These are phyloP conservation scores for Reticulascus tulasneorum DNA, from an alignment of 2,329 filamentous ascomycete genomes.

Conservation along the genomic window DNA sequence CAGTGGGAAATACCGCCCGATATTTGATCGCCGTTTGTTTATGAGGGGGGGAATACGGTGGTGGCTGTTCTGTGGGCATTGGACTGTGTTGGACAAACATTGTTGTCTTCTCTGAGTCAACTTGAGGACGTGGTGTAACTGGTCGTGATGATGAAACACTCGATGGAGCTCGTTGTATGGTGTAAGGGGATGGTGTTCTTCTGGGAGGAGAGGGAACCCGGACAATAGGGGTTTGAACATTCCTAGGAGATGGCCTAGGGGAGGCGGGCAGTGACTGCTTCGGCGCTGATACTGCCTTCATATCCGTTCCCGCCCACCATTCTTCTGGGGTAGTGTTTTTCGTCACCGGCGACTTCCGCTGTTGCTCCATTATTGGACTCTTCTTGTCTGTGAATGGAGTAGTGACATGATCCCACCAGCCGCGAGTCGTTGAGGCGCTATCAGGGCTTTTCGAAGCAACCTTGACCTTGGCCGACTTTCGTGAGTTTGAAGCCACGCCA, in stretches of 20 bases:
- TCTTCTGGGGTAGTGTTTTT: slow-evolving; percentile 24
- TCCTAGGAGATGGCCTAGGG: slow-evolving; percentile 12
- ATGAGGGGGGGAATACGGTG: slow-evolving; percentile 52
- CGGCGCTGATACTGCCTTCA: slow-evolving; percentile 4
- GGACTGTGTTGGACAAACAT: slow-evolving; percentile 6
- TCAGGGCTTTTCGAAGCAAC: slow-evolving; percentile 33
- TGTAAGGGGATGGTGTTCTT: slow-evolving; percentile 25
- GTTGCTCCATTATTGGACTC: slow-evolving; percentile 9
- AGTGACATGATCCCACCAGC: slow-evolving; percentile 76
- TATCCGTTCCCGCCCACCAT: slow-evolving; percentile 31
- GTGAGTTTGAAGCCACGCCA: slow-evolving; percentile 36
- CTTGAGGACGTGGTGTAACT: slow-evolving; percentile 10
- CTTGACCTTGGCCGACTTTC: slow-evolving; percentile 34
- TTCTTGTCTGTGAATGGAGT: slow-evolving; percentile 59
- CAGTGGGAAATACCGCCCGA: slow-evolving; percentile 55
- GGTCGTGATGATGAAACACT: slow-evolving; percentile 24
- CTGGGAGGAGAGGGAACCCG: slow-evolving; percentile 32
- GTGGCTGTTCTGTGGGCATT: slow-evolving; percentile 38
- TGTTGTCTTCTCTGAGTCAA: slow-evolving; percentile 6
- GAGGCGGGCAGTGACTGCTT: slow-evolving; percentile 14
- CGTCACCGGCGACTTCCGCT: slow-evolving; percentile 17
- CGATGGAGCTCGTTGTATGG: slow-evolving; percentile 13
- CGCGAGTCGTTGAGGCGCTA: slow-evolving; percentile 56
- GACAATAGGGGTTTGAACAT: slow-evolving; percentile 27
- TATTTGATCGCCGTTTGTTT: slow-evolving; percentile 43